Evolutionary conservation across 140 eudicot genomes (phyloP).

Genomic region (Bidens hawaiensis): DNA sequence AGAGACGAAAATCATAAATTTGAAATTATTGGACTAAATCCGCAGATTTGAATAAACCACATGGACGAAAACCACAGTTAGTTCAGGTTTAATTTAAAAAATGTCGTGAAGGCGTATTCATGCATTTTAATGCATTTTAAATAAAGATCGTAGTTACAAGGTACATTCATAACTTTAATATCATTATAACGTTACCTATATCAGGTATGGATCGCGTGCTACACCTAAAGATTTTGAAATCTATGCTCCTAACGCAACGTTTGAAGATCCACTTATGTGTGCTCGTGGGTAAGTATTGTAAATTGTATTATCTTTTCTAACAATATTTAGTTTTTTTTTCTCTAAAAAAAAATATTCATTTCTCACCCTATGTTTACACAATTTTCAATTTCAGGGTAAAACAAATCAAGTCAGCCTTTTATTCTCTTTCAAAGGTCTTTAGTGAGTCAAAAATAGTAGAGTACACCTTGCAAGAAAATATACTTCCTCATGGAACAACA

Average conservation of each 20-base stretch:
- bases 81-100: too few species aligned
- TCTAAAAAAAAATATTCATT: neutral
- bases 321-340: neutral
- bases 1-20: too few species aligned
- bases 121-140: too few species aligned
- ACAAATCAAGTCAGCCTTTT: conserved; percentile 87
- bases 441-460: conserved; percentile 76
- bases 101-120: too few species aligned
- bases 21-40: too few species aligned
- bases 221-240: conserved; percentile 70
- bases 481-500: conserved; percentile 57
- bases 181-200: conserved; percentile 11
- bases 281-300: conserved; percentile 62
- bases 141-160: too few species aligned
- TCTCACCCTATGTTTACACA: conserved; percentile 7
- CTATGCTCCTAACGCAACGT: conserved; percentile 77
- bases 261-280: conserved; percentile 89
- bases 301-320: neutral
- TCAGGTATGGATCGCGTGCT: conserved; percentile 69
- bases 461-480: conserved; percentile 54
- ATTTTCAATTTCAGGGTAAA: conserved; percentile 54
- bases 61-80: too few species aligned
- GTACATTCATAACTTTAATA: too few species aligned
- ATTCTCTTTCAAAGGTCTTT: conserved; percentile 81
- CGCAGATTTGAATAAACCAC: too few species aligned